Base-by-base conservation (phyloP, 1,139 yeast genomes). In the Pichiaceae sp. region DNA sequence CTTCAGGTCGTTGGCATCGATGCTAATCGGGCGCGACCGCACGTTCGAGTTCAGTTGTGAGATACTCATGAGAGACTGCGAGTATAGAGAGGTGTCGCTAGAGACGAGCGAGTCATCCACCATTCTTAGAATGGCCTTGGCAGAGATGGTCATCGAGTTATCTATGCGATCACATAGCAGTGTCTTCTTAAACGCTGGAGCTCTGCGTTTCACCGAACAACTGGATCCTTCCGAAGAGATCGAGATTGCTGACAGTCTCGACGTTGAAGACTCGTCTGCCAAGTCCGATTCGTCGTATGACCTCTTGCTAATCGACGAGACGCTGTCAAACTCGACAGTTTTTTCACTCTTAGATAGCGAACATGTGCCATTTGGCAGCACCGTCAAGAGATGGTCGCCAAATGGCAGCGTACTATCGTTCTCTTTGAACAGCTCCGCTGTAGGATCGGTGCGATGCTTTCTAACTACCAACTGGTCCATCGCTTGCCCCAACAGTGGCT, bases 41-140 rank as follows among this genome's bases (percentile, higher is more conserved):
- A 15, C 16, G 16, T 29, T 27, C n/a, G 34, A 17, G 11, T 29
- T 4, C 28, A 32, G 29, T 15, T 34, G 39, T 16, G 29, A 17
- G 15, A 38, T 30, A 20, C 42, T 44, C 25, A 44, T 32, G 6
- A 46, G 38, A 12, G 53, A 49, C 9, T 42, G 47, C 4, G 54
- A 45, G 35, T 49, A 52, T 3, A 48, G 20, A 27, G 57, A 61
- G 8, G 57, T 56, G 39, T 58, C 63, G 36, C 59, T 54, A 3
- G 59, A 54, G 16, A 58, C 58, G 26, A 58, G 44, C 17, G 61
- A 54, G 27, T 57, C 59, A 38, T 58, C 63, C 29, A 58, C 62
- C 62, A 58, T 57, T 17, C 52, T 48, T 45, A 58, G 42, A 4
- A 58, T 57, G 1, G 57, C 61, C 30, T 51, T 52, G 6, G 59